Evolutionary conservation across 2,329 filamentous ascomycete species (phyloP), one percentile per base, ranked within the genome.

Genomic region (Epichloe sibirici): DNA sequence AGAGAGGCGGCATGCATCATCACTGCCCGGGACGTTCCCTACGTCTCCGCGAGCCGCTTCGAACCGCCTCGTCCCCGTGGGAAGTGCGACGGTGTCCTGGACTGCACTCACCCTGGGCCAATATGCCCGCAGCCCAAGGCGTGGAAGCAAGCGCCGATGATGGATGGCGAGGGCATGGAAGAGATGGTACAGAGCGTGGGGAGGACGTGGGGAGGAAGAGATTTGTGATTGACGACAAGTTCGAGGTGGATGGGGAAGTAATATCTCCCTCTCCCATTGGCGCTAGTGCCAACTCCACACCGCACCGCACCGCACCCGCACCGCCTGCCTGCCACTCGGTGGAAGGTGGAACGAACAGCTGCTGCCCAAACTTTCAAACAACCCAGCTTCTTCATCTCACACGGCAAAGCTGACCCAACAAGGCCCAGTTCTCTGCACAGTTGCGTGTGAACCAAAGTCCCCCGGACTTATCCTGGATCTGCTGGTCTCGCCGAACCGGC

Each of bases 111-210:
- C 4, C 54, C 54, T 9, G 49, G 55, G 1, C 51, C 57, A 1
- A 57, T 59, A 23, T 58, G 55, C 23, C 58, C 58, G 3, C 58
- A 60, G 42, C 15, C 39, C n/a, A 51, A 55, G 53, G 57, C 34
- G 4, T 59, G 58, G 57, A 58, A 58, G 42, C 31, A 53, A 31
- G 58, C 58, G 23, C 58, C 57, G 5, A 58, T 58, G 57, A 12
- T 59, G 12, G 34, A 53, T 25, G 57, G 53, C 8, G 21, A 37
- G 1, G 25, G 49, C 11, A 40, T 48, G 31, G 37, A 53, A 4
- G 23, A 31, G 31, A 31, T 48, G 2, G 51, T 58, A 28, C 48
- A 50, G 40, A 44, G 11, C 17, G 46, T 58, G 56, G 57, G 3
- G 46, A 51, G 17, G 40, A 51, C 12, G 35, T 45, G 8, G 39